These are phyloP conservation scores for Malassezia slooffiae DNA, from an alignment of 1,284 basidiomycete species.

Conservation along the genomic window DNA sequence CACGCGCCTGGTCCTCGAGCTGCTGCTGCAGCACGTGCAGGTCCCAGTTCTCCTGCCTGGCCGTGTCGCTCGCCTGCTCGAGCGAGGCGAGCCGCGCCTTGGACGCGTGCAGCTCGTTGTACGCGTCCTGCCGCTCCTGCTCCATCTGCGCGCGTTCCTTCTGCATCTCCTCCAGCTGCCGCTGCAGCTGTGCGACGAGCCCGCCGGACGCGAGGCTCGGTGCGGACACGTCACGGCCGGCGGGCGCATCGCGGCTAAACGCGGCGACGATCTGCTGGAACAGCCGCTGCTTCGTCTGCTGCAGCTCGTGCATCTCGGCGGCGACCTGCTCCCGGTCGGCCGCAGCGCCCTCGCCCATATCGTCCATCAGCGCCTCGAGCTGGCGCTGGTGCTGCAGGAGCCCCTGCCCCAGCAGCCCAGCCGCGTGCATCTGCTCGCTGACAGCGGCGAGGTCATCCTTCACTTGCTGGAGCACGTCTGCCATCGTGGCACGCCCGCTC, in stretches of 20 bases:
- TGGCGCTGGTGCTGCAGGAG: conserved; percentile 28
- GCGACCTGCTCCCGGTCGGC: conserved; percentile 7
- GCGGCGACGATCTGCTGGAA: conserved; percentile 3
- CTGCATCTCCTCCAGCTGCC: conserved; percentile 2
- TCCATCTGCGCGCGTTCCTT: background rate
- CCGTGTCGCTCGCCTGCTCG: conserved; percentile 56
- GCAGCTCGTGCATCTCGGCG: conserved; percentile 12
- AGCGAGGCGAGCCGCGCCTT: conserved; percentile 11
- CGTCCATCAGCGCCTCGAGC: conserved; percentile 35
- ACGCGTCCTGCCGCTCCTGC: conserved; percentile 11
- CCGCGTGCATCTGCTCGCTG: conserved; percentile 22
- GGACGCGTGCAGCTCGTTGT: conserved; percentile 3
- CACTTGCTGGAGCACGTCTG: no score
- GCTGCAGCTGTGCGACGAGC: no score
- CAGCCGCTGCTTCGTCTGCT: conserved; percentile 10
- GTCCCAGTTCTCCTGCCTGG: conserved; percentile 97
- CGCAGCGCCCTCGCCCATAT: background rate
- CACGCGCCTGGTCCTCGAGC: conserved; percentile 60
- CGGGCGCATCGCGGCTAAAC: background rate
- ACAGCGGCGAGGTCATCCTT: conserved; percentile 7
- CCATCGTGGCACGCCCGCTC: no score
- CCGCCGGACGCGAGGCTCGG: background rate
- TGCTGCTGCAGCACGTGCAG: conserved; percentile 87
- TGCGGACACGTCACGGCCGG: no score
- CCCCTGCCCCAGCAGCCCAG: conserved; percentile 34